A percentile compares a stretch with the other conserved stretches of the same genome.
These are phyloP conservation scores for Diplogelasinospora grovesii DNA, from an alignment of 495 filamentous ascomycete genomes.

Conservation along the genomic window DNA sequence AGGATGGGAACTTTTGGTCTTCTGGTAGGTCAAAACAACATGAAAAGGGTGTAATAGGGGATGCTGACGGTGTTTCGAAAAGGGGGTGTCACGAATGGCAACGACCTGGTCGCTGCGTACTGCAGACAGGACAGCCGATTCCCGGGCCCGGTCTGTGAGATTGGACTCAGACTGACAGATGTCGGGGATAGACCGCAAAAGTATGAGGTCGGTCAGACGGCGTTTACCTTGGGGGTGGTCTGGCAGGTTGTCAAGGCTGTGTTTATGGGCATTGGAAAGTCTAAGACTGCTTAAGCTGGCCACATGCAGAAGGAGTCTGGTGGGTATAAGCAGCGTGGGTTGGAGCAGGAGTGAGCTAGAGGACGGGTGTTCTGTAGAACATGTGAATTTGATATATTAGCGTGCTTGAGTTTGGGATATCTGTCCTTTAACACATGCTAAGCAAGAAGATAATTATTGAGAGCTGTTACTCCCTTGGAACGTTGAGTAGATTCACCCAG, in stretches of 20 bases:
- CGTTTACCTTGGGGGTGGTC: constrained; percentile 23
- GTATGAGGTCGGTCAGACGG: constrained; percentile 32
- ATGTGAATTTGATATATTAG: no score
- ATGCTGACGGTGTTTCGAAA: constrained; percentile 1
- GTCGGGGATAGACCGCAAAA: constrained; percentile 40
- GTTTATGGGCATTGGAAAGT: constrained; percentile 23
- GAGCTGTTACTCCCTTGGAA: no score
- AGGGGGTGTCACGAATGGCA: constrained; percentile 58
- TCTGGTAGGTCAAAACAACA: constrained; percentile 39
- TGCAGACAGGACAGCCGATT: constrained; percentile 37
- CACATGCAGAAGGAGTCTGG: no score
- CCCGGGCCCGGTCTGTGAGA: constrained; percentile 40
- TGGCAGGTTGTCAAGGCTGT: constrained; percentile 34
- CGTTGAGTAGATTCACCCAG: no score
- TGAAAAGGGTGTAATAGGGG: neutral
- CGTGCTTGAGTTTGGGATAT: no score
- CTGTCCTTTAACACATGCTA: no score
- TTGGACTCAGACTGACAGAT: constrained; percentile 44
- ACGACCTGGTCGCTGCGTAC: constrained; percentile 54
- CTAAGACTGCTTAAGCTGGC: no score
- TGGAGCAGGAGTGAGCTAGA: no score
- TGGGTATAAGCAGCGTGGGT: no score
- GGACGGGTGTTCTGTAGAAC: no score
- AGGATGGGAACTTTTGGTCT: constrained; percentile 56
- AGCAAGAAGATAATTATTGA: no score